These are phyloP conservation scores for Scheffersomyces parashehatae DNA, from an alignment of 1,139 yeast genomes.

Conservation along the genomic window DNA sequence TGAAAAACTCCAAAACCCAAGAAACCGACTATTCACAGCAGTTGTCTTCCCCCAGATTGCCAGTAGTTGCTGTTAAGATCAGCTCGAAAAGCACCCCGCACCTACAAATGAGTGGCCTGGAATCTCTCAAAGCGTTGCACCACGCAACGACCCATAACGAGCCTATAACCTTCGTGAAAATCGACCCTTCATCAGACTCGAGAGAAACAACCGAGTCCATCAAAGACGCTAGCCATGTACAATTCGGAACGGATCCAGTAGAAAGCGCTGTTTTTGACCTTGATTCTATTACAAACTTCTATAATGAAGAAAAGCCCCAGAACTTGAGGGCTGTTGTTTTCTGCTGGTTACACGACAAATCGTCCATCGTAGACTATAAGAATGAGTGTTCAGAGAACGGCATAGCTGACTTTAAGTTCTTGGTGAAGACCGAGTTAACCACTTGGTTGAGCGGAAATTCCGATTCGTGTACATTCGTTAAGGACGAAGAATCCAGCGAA, in stretches of 20 bases:
- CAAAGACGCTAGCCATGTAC: slow-evolving; percentile 37
- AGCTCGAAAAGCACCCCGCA: slow-evolving; percentile 3
- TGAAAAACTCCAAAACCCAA: too few relatives aligned
- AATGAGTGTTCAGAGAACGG: slow-evolving; percentile 66
- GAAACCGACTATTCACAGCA: too few relatives aligned
- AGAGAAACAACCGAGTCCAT: slow-evolving; percentile 24
- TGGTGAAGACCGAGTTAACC: slow-evolving; percentile 81
- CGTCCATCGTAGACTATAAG: slow-evolving; percentile 81
- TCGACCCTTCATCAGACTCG: slow-evolving; percentile 12
- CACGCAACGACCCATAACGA: slow-evolving; percentile 22
- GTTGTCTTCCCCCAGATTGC: too few relatives aligned
- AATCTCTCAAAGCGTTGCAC: slow-evolving; percentile 14
- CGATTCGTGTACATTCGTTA: slow-evolving; percentile 55
- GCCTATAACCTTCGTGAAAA: slow-evolving; percentile 25
- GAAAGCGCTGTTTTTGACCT: slow-evolving; percentile 26
- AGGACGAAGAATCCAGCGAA: slow-evolving; percentile 14
- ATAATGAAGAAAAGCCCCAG: slow-evolving; percentile 51
- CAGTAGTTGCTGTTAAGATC: too few relatives aligned
- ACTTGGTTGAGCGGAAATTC: slow-evolving; percentile 77
- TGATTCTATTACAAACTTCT: slow-evolving; percentile 55
- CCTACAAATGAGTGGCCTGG: slow-evolving; percentile 9
- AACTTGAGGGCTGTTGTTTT: slow-evolving; percentile 68
- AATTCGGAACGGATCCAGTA: slow-evolving; percentile 23
- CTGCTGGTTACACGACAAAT: slow-evolving; percentile 77
- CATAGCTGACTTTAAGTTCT: slow-evolving; percentile 73